A percentile compares a stretch with the other conserved stretches of the same genome.
Conservation (phyloP, 129 eudicot species). For the Heracleum sosnowskyi region DNA sequence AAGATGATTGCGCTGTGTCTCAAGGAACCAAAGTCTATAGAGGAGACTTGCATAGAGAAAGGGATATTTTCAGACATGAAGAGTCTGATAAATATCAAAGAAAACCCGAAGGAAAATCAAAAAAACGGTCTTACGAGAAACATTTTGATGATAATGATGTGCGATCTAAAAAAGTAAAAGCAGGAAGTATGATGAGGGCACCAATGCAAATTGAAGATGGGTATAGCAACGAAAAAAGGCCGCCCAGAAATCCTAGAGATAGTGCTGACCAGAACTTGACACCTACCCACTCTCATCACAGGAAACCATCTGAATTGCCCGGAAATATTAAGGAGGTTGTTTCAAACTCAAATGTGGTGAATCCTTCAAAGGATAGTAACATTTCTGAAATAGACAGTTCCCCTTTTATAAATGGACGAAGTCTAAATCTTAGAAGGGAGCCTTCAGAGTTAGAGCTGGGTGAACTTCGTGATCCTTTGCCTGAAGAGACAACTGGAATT, state of each 20-base stretch:
- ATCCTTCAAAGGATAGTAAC: slow-evolving; percentile 28
- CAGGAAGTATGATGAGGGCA: slow-evolving; percentile 23
- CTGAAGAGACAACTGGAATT: slow-evolving; percentile 38
- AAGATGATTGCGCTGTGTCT: slow-evolving; percentile 22
- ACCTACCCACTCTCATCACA: slow-evolving; percentile 27
- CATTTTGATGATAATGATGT: slow-evolving; percentile 38
- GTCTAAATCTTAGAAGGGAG: slow-evolving; percentile 49
- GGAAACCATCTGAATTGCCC: slow-evolving; percentile 28
- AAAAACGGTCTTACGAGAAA: slow-evolving; percentile 42
- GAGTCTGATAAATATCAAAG: slow-evolving; percentile 15
- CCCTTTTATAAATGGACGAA: slow-evolving; percentile 42
- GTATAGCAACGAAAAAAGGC: slow-evolving; percentile 36
- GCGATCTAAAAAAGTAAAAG: slow-evolving; percentile 43
- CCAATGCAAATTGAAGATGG: slow-evolving; percentile 33
- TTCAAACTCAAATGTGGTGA: slow-evolving; percentile 23
- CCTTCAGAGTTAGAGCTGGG: slow-evolving; percentile 82
- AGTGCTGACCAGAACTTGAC: slow-evolving; percentile 26
- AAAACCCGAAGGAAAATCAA: slow-evolving; percentile 26
- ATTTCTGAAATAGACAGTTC: slow-evolving; percentile 24
- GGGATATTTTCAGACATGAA: slow-evolving; percentile 24
- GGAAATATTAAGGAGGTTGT: slow-evolving; percentile 35
- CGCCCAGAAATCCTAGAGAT: slow-evolving; percentile 30
- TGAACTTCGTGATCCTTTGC: slow-evolving; percentile 71
- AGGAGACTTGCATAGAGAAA: slow-evolving; percentile 16
- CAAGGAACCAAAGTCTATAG: slow-evolving; percentile 22